phyloP scores from a whole-genome alignment of 2,329 filamentous ascomycete species.

The Penicillium sp. region DNA sequence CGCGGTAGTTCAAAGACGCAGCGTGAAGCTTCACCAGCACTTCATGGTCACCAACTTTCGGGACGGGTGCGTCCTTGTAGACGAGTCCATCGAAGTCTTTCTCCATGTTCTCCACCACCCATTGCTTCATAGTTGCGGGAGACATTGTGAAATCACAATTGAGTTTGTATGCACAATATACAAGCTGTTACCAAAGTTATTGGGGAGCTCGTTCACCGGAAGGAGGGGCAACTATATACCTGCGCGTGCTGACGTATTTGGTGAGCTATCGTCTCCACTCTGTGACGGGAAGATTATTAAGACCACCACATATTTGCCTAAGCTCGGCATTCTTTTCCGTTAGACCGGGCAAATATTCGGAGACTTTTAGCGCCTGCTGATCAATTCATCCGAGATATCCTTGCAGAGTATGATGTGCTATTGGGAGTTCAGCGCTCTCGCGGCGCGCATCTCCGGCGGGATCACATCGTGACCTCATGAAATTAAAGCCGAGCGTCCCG shows the following conservation, averaged over 20 bases:
- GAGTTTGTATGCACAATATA: neutral
- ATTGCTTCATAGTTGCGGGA: conserved; percentile 50
- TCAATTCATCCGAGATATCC: neutral
- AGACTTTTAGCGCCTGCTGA: neutral
- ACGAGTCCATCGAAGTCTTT: conserved; percentile 61
- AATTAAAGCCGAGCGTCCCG: too few relatives aligned
- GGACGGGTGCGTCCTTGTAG: conserved; percentile 54
- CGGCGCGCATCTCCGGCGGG: too few relatives aligned
- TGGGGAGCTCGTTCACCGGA: neutral
- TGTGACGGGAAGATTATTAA: conserved; percentile 14
- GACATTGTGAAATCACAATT: neutral
- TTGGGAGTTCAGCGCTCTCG: too few relatives aligned
- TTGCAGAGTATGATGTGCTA: too few relatives aligned
- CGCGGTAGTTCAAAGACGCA: conserved; percentile 52
- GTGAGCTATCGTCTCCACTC: neutral
- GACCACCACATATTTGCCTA: neutral
- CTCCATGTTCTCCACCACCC: conserved; percentile 51
- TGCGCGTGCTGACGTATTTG: conserved; percentile 3
- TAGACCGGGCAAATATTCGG: neutral
- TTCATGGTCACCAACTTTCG: conserved; percentile 65
- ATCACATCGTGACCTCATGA: too few relatives aligned
- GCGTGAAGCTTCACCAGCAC: conserved; percentile 66
- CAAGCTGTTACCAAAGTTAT: neutral
- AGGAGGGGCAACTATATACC: neutral
- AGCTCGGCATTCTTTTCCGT: neutral